phyloP scores from a whole-genome alignment of 1,139 yeast species.

The Torulaspora globosa region DNA sequence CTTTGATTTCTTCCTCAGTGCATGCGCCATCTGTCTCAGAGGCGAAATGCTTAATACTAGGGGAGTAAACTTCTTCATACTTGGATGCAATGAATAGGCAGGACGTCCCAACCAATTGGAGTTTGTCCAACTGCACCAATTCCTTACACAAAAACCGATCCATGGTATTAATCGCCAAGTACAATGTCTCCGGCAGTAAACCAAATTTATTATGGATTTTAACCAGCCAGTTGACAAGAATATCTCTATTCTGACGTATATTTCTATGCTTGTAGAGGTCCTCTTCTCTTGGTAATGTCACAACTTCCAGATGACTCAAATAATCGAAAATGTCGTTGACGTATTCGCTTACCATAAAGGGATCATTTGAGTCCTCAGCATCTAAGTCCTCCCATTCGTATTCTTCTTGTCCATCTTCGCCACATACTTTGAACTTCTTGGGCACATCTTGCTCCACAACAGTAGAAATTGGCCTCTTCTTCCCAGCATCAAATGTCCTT shows the following conservation, averaged over 20 bases:
- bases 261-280: slow-evolving; percentile 73
- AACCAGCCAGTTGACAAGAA: slow-evolving; percentile 90
- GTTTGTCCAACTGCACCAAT: slow-evolving; percentile 73
- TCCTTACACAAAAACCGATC: slow-evolving; percentile 85
- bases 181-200: slow-evolving; percentile 84
- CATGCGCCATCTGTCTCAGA: slow-evolving; percentile 78
- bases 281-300: slow-evolving; percentile 73
- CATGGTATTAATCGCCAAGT: slow-evolving; percentile 82
- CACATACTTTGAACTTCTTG: slow-evolving; percentile 35
- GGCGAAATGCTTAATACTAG: slow-evolving; percentile 83
- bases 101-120: slow-evolving; percentile 88
- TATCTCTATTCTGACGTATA: slow-evolving; percentile 76
- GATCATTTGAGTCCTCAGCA: slow-evolving; percentile 87
- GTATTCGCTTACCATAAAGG: slow-evolving; percentile 92
- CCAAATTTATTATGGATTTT: slow-evolving; percentile 87
- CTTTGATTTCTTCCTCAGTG: slow-evolving; percentile 76
- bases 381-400: slow-evolving; percentile 87
- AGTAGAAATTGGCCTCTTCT: slow-evolving; percentile 36
- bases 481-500: slow-evolving; percentile 24
- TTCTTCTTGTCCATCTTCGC: slow-evolving; percentile 35
- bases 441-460: slow-evolving; percentile 36
- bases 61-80: slow-evolving; percentile 91
- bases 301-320: slow-evolving; percentile 66
- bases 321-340: slow-evolving; percentile 82
- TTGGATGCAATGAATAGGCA: slow-evolving; percentile 90